phyloP scores from a whole-genome alignment of 2,329 filamentous ascomycete species.

The Allantophomopsis lycopodina region DNA sequence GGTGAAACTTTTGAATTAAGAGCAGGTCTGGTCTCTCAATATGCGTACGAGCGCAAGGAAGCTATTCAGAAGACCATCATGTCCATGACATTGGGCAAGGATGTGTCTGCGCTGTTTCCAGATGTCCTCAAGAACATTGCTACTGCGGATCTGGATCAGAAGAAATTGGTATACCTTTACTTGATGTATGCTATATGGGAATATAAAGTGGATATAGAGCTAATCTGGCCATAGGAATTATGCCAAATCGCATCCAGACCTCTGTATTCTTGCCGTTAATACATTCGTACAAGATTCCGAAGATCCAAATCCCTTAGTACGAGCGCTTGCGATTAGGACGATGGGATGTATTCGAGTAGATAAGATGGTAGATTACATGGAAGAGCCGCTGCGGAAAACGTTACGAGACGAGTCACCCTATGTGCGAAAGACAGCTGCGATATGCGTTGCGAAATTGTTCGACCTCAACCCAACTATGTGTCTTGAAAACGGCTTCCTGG shows the following conservation, averaged over 20 bases:
- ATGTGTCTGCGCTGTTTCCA: conserved; percentile 92
- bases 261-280: conserved; percentile 97
- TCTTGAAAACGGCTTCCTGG: conserved; percentile 91
- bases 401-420: conserved; percentile 95
- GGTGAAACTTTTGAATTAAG: conserved; percentile 97
- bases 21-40: conserved; percentile 91
- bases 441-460: conserved; percentile 96
- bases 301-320: conserved; percentile 90
- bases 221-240: conserved; percentile 63
- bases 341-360: conserved; percentile 98
- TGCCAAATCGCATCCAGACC: conserved; percentile 94
- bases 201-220: neutral
- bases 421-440: conserved; percentile 93
- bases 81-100: conserved; percentile 98
- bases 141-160: conserved; percentile 87
- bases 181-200: conserved; percentile 54
- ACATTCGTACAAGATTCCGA: conserved; percentile 99
- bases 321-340: conserved; percentile 88
- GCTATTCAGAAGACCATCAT: conserved; percentile 99
- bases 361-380: conserved; percentile 99
- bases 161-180: conserved; percentile 98
- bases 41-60: conserved; percentile 98
- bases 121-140: conserved; percentile 99
- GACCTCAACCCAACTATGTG: conserved; percentile 88
- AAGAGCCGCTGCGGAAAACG: conserved; percentile 91